phyloP scores from a whole-genome alignment of 2,329 filamentous ascomycete genomes.

The Phyllosticta ampelicida region DNA sequence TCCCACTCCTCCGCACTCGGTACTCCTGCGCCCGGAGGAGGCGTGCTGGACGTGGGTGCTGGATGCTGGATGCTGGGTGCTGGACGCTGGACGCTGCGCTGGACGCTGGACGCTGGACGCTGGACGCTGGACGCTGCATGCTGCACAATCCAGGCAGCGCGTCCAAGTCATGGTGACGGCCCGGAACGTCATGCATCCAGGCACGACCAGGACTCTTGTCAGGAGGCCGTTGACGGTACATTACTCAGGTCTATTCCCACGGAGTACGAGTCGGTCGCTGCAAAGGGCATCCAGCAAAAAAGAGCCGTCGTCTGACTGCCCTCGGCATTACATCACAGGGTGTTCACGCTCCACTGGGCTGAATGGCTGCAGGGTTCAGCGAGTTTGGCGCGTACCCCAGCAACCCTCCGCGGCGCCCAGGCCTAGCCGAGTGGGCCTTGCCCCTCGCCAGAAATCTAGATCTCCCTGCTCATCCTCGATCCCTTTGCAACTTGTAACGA shows the following conservation, averaged over 20 bases:
- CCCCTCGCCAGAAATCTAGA: constrained; percentile 8
- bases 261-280: neutral
- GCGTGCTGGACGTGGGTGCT: no score
- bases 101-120: no score
- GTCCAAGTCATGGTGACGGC: neutral
- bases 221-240: no score
- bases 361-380: constrained; percentile 4
- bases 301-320: neutral
- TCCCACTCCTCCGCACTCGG: no score
- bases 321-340: constrained; percentile 9
- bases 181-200: neutral
- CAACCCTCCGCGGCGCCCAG: neutral
- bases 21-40: no score
- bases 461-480: constrained; percentile 6
- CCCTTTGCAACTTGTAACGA: neutral
- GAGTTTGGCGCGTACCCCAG: neutral
- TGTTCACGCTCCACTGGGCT: neutral
- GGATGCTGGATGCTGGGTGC: no score
- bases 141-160: no score
- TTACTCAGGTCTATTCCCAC: no score
- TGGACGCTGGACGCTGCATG: no score
- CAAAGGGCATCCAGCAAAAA: neutral
- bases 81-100: no score
- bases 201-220: neutral
- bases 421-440: constrained; percentile 1